phyloP scores from a whole-genome alignment of 352 stramenopile species.

The Phytophthora citrophthora region DNA sequence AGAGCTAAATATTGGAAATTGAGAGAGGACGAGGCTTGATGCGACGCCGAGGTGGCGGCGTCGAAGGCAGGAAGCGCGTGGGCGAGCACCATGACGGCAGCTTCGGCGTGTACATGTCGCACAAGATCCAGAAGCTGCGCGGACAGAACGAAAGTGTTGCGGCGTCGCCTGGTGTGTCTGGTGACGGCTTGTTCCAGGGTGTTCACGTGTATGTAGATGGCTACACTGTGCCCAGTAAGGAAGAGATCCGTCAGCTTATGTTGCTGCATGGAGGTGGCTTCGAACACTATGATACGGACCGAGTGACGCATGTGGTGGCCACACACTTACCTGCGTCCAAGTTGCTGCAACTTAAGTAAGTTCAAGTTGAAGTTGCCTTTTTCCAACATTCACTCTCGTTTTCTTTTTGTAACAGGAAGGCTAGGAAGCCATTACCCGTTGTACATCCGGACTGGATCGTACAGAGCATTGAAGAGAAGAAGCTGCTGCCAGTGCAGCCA shows the following conservation, averaged over 20 bases:
- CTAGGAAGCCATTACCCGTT: slow-evolving; percentile 70
- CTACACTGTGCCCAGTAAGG: slow-evolving; percentile 83
- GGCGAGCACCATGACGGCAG: slow-evolving; percentile 89
- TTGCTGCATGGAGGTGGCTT: slow-evolving; percentile 83
- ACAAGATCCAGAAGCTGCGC: slow-evolving; percentile 92
- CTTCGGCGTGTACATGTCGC: slow-evolving; percentile 91
- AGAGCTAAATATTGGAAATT: no score
- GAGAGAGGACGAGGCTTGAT: neutral
- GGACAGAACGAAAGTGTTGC: slow-evolving; percentile 65
- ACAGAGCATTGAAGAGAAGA: slow-evolving; percentile 81
- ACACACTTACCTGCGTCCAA: slow-evolving; percentile 87
- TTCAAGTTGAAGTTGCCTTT: slow-evolving; percentile 26
- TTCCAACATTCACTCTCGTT: neutral
- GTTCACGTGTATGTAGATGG: slow-evolving; percentile 90
- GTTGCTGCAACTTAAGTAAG: slow-evolving; percentile 83
- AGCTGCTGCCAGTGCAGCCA: slow-evolving; percentile 69
- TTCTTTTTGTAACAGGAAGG: slow-evolving; percentile 42
- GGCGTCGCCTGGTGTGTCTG: neutral
- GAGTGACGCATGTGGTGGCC: slow-evolving; percentile 90
- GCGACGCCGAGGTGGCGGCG: slow-evolving; percentile 23
- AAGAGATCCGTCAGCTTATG: slow-evolving; percentile 86
- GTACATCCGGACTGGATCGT: slow-evolving; percentile 93
- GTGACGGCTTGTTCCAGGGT: slow-evolving; percentile 61
- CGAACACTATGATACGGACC: slow-evolving; percentile 88
- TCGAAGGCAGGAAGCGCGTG: slow-evolving; percentile 50